These are phyloP conservation scores for Penicillium maclennaniae DNA, from an alignment of 495 filamentous ascomycete genomes.

Conservation along the genomic window DNA sequence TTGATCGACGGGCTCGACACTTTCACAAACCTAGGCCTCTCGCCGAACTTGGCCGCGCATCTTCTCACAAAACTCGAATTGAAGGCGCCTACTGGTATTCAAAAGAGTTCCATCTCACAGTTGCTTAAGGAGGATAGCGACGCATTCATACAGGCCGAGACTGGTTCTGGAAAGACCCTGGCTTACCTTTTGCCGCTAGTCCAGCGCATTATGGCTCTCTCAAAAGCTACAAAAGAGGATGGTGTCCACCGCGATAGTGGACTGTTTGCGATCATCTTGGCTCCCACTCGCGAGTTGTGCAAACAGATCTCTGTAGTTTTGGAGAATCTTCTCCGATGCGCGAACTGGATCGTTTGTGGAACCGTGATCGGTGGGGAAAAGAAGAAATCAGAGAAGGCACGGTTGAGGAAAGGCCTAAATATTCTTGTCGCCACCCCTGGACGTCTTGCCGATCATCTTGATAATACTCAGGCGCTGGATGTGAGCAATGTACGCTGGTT, in stretches of 20 bases:
- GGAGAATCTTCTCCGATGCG: conserved; percentile 74
- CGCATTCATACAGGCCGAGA: conserved; percentile 95
- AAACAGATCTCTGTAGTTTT: conserved; percentile 87
- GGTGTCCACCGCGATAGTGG: conserved; percentile 74
- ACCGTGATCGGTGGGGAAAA: conserved; percentile 95
- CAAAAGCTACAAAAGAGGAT: conserved; percentile 29
- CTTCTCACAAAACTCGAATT: conserved; percentile 81
- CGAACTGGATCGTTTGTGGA: conserved; percentile 84
- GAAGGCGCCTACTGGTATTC: conserved; percentile 90
- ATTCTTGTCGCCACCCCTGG: conserved; percentile 94
- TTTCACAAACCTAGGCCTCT: conserved; percentile 79
- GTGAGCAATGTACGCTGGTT: conserved; percentile 90
- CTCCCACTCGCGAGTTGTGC: conserved; percentile 87
- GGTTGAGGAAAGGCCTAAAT: conserved; percentile 88
- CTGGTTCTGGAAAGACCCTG: conserved; percentile 93
- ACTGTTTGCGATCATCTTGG: conserved; percentile 85
- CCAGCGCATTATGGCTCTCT: conserved; percentile 76
- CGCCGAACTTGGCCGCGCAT: conserved; percentile 71
- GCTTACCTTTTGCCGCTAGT: conserved; percentile 91
- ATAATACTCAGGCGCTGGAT: conserved; percentile 84
- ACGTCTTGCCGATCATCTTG: conserved; percentile 81
- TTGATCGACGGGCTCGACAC: conserved; percentile 75
- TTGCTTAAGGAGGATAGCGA: conserved; percentile 79
- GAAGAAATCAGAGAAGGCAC: conserved; percentile 93
- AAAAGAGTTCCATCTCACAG: conserved; percentile 77